Evolutionary conservation across 257 asterid species (phyloP), one percentile per base, ranked within the genome.

Genomic region (Solanum megistacrolobum): DNA sequence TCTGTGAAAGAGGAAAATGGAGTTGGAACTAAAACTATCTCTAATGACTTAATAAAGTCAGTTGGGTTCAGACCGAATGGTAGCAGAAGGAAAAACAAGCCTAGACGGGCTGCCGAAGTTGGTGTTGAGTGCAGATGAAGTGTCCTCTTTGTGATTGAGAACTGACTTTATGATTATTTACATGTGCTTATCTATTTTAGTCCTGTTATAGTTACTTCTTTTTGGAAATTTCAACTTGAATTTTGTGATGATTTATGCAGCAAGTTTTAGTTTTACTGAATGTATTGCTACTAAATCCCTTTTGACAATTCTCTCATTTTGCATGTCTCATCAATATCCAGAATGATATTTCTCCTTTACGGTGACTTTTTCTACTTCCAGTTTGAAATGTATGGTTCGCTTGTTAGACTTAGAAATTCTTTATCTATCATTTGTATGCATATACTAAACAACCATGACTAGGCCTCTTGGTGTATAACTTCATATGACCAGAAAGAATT

Each of bases 91-190:
- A 96, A 96, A 93, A 95, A 92, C 89, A 96, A 94, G 92, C 99
- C 99, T 68, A 93, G 98, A 34, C 92, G 99, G 20, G 99, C 99
- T 85, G 98, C 98, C 86, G 99, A 95, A 92, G 98, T 93, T 91
- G 98, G 98, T 11, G 96, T 96, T 69, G 98, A 96, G 88, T 94
- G 98, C 97, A 92, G 84, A 88, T 94, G 90, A 94, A 72, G 52
- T 12, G 66, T 48, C 60, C 82, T 38, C 31, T 68, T 39, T 38
- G 87, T 69, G 73, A n/a, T 84, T 36, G 76, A 36, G 62, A 36
- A 69, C 73, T n/a, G 88, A 73, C 82, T 86, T 34, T n/a, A 86
- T 32, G 72, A 31, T 72, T 72, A 36, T 18, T 86, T 72, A 7
- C 41, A 72, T 86, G 68, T 72, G 84, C 83, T 48, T 34, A 41